Evolutionary conservation across 2,329 filamentous ascomycete genomes (phyloP), one percentile per base, ranked within the genome.

Genomic region (Microcyclospora pomicola): DNA sequence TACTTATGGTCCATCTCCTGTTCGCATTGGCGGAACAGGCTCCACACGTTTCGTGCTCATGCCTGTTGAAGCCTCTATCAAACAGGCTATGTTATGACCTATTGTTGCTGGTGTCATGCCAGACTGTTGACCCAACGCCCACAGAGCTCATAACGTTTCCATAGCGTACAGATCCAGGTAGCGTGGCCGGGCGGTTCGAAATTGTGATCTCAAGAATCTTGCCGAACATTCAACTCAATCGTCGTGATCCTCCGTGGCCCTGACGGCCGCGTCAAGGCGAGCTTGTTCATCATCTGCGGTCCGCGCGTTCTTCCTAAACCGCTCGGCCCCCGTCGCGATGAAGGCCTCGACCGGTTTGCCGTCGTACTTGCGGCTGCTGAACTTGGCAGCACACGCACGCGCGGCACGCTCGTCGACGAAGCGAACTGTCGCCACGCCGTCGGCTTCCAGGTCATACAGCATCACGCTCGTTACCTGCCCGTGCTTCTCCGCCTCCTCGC

Each of bases 391-490:
- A 56, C 85, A 94, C 7, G 73, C 75, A 40, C 67, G 66, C 2
- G 87, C 88, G 2, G 80, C 73, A 41, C 81, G 75, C 3, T 73
- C 66, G 30, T 81, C 76, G 39, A 69, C 66, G 64, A 94, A 98
- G 50, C 81, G 78, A 45, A 98, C 82, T 38, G 78, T 87, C 7
- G 87, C 81, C 29, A 96, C 73, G 13, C 91, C 91, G 1, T 85
- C 81, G 3, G 73, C 64, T 60, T 98, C 92, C 46, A 79, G 69
- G 58, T 98, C 91, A 58, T 82, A 98, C 12, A 98, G 66, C 2
- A 91, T 78, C 31, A 96, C 83, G 54, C 92, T 95, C 27, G 86
- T 93, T 28, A 96, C 84, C 15, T 79, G 71, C 2, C 91, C 91
- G 11, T 91, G 67, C 62, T 92, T 92, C 41, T 75, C 71, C 58